These are phyloP conservation scores for Tylopilus rubrobrunneus DNA, from an alignment of 768 basidiomycete genomes.

Conservation along the genomic window DNA sequence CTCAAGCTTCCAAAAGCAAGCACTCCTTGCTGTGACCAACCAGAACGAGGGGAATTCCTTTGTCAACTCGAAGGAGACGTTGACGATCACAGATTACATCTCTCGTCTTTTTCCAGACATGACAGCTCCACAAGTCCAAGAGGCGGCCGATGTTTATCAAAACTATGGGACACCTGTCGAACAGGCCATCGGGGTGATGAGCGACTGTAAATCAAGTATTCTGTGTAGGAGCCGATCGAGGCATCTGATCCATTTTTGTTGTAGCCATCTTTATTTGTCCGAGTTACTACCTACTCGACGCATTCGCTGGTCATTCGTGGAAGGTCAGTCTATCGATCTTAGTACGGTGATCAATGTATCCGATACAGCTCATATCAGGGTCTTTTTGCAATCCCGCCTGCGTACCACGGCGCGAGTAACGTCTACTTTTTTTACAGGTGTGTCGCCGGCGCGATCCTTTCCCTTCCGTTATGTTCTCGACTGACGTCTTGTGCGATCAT, in stretches of 20 bases:
- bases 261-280: constrained; percentile 8
- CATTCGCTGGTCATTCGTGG: constrained; percentile 3
- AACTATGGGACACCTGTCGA: constrained; percentile 30
- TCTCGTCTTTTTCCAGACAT: constrained; percentile 41
- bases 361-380: constrained; percentile 15
- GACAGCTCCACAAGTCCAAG: constrained; percentile 19
- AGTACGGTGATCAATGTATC: background rate
- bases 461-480: background rate
- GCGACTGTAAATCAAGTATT: constrained; percentile 4
- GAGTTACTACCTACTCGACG: constrained; percentile 1
- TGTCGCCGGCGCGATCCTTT: background rate
- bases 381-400: constrained; percentile 30
- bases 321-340: constrained; percentile 7
- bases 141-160: constrained; percentile 28
- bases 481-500: background rate
- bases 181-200: constrained; percentile 26
- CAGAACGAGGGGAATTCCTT: constrained; percentile 30
- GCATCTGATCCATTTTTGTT: background rate
- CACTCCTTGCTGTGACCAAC: constrained; percentile 12
- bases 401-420: constrained; percentile 30
- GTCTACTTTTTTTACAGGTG: constrained; percentile 38
- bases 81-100: constrained; percentile 17
- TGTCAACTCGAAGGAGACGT: constrained; percentile 22
- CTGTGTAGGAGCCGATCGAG: background rate
- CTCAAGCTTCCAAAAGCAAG: constrained; percentile 18